Evolutionary conservation across 2,329 filamentous ascomycete genomes (phyloP).

Genomic region (Fusarium pseudoanthophilum): DNA sequence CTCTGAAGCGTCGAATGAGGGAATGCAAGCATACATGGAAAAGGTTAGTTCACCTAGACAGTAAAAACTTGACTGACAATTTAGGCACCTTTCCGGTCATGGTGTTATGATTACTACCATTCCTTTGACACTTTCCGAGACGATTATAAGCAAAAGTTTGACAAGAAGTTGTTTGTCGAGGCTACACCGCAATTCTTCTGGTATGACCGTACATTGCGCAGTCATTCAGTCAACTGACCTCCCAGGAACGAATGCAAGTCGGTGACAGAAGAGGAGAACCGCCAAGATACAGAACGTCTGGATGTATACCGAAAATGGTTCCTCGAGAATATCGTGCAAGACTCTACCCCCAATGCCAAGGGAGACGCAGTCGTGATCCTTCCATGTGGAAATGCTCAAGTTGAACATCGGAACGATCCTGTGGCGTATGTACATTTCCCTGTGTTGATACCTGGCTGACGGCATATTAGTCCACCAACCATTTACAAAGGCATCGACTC

Average conservation of each 20-base stretch:
- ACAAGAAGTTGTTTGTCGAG: slow-evolving; percentile 45
- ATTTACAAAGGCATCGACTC: slow-evolving; percentile 42
- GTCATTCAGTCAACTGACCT: background rate
- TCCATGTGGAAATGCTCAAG: slow-evolving; percentile 37
- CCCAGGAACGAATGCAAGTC: slow-evolving; percentile 36
- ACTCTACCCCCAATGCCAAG: slow-evolving; percentile 29
- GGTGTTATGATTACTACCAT: slow-evolving; percentile 50
- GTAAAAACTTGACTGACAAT: slow-evolving; percentile 7
- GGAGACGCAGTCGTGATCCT: slow-evolving; percentile 44
- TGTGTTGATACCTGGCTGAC: slow-evolving; percentile 26
- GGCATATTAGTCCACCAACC: slow-evolving; percentile 40
- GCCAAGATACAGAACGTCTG: slow-evolving; percentile 37
- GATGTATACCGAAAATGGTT: slow-evolving; percentile 50
- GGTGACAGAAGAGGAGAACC: slow-evolving; percentile 5
- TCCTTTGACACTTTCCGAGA: slow-evolving; percentile 45
- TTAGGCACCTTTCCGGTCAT: slow-evolving; percentile 46
- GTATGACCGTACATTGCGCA: slow-evolving; percentile 32
- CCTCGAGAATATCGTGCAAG: slow-evolving; percentile 40
- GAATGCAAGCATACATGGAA: slow-evolving; percentile 44
- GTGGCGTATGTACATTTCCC: slow-evolving; percentile 38
- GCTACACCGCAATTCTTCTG: slow-evolving; percentile 44
- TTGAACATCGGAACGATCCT: slow-evolving; percentile 44
- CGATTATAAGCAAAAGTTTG: slow-evolving; percentile 40
- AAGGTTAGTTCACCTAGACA: slow-evolving; percentile 35
- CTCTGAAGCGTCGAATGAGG: background rate